These are phyloP conservation scores for Phialophora macrospora DNA, from an alignment of 2,329 filamentous ascomycete species.

Conservation along the genomic window DNA sequence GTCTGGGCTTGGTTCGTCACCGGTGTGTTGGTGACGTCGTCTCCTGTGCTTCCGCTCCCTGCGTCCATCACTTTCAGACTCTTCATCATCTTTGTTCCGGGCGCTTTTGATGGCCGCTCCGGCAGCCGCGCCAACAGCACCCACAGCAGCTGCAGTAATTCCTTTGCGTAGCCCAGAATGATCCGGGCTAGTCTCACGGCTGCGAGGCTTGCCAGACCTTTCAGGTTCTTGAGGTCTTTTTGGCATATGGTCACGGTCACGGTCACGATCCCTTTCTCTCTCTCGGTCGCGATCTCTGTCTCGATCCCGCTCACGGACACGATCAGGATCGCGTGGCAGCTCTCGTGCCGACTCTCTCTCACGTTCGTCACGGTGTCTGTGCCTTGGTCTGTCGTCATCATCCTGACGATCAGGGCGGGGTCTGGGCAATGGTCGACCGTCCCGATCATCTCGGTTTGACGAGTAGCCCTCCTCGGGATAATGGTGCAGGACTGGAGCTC, in stretches of 20 bases:
- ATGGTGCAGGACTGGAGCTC: constrained; percentile 38
- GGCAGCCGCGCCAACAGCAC: constrained; percentile 33
- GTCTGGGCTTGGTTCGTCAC: constrained; percentile 30
- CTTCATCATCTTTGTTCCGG: constrained; percentile 31
- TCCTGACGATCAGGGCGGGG: constrained; percentile 30
- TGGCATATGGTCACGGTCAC: constrained; percentile 27
- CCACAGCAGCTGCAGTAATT: constrained; percentile 35
- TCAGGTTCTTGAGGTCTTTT: constrained; percentile 31
- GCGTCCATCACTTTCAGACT: constrained; percentile 35
- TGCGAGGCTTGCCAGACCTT: constrained; percentile 25
- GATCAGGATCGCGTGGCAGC: constrained; percentile 29
- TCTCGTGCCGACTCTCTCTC: constrained; percentile 27
- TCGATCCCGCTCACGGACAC: constrained; percentile 30
- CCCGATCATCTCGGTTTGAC: constrained; percentile 30
- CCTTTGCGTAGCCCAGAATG: constrained; percentile 34
- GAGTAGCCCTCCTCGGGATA: constrained; percentile 37
- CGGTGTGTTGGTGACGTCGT: constrained; percentile 28
- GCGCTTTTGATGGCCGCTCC: constrained; percentile 30
- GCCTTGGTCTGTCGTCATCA: constrained; percentile 30
- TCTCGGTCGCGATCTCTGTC: constrained; percentile 34
- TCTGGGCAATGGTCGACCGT: constrained; percentile 25
- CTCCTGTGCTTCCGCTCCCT: constrained; percentile 34
- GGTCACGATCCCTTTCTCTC: constrained; percentile 28
- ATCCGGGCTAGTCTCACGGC: constrained; percentile 37
- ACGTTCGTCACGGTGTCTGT: constrained; percentile 31